Evolutionary conservation across 352 stramenopile genomes (phyloP), one percentile per base, ranked within the genome.

Genomic region (Pythium aphanidermatum): DNA sequence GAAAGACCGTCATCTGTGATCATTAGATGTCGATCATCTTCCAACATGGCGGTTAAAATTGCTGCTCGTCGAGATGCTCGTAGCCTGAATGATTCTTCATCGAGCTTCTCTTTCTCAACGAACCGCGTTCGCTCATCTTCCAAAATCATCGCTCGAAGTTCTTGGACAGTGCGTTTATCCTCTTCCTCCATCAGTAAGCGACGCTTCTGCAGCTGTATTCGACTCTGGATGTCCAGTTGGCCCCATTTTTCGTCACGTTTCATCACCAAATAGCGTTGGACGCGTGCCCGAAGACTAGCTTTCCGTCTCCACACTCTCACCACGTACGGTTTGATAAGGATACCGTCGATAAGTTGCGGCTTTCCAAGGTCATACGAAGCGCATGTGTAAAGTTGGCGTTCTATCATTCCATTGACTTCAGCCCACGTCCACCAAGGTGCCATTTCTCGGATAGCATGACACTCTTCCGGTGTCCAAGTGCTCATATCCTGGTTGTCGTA

Each of bases 391-490:
- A 58, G 53, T 3, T 58, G 26, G 2, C 20, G 33, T 8, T 27
- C n/a, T 5, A 67, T 35, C 16, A 58, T 3, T 14, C 29, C 6
- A 4, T 28, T 20, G 4, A 64, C 27, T 25, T 41, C 26, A 4
- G 20, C 4, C 61, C 61, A 70, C 17, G 49, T 11, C 57, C 61
- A 67, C 61, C 61, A 70, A 5, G 57, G 56, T 1, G 24, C 49
- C 8, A 11, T 26, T 6, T 41, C 6, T 14, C 48, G 48, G 19
- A 6, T 19, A n/a, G 44, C 31, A 17, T 25, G n/a, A 17, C 43
- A 14, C 16, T 32, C 31, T 8, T 11, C 44, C 19, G 23, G 10
- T 6, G 24, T 43, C 16, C 5, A 24, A 10, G 13, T 42, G 19
- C 13, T 3, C 10, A 6, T n/a, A 5, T 7, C 6, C 4, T 38